Base-by-base conservation (phyloP, 2,329 filamentous ascomycete genomes). In the Cladophialophora psammophila region DNA sequence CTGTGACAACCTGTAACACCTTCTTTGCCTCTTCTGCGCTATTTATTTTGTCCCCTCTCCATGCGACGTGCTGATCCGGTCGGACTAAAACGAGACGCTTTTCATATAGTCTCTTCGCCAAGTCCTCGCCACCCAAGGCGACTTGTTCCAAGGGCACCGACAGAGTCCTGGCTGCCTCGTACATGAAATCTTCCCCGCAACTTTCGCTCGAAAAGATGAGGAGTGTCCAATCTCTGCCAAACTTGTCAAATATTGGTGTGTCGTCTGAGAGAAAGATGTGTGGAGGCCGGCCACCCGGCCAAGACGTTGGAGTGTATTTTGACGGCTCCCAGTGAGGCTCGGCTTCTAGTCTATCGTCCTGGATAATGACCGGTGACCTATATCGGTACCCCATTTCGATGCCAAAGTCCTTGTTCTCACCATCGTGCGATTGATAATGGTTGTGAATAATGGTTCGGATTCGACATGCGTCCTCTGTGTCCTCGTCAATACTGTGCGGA, bases 311-410 rank as follows among this genome's bases (percentile, higher is more conserved):
- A 10, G 55, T 63, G 34, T 65, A 70, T 6, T 36, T 34, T 10
- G 40, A 56, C 13, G 62, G 60, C 12, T 5, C n/a, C 62, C 58
- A 68, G 6, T 35, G 15, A 20, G 68, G 65, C 53, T 59, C 61
- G 20, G 48, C 2, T 50, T 18, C 12, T 32, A 12, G 5, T 5
- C 20, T 31, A 5, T 20, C 53, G 53, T 63, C 68, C 58, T 31
- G 48, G 2, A 69, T 42, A 31, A 75, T 65, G n/a, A 71, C 60
- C 1, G 69, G 64, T 5, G 69, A 73, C 26, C 68, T 32, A 32
- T 69, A 65, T 13, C 68, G 52, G 31, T 74, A 71, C 9, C 71
- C 64, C 48, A 74, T 60, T 34, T 74, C 74, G 31, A 75, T 61
- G 20, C 73, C 72, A 13, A 74, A 60, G 6, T 73, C 72, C 35